Base-by-base conservation (phyloP, 768 basidiomycete genomes). In the Lentinula boryana region DNA sequence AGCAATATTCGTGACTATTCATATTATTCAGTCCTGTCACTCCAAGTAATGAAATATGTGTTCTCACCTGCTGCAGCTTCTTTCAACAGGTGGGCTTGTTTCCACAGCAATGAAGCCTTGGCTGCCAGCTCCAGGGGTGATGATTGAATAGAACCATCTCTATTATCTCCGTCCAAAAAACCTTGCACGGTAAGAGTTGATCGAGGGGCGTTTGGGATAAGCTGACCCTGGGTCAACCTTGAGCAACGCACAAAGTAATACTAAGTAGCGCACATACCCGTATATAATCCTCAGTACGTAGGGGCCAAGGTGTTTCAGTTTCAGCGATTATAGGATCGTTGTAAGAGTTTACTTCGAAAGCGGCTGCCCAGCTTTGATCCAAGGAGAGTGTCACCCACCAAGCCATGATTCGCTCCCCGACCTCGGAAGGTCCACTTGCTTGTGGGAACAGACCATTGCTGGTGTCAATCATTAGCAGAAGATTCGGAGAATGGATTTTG, bases 281-380 rank as follows among this genome's bases (percentile, higher is more conserved):
- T 63, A 71, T 70, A 48, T 75, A 76, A 35, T 73, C 72, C 12
- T 71, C 71, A 56, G 70, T 68, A 41, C 73, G 74, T 13, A 76
- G 64, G 1, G 77, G 77, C 74, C 76, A 76, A 1, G 76, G 76
- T 1, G 75, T 75, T 64, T 75, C 72, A 10, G 66, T 41, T 8
- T 59, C 61, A 57, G 52, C 64, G 54, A 55, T 60, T 51, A 62
- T 46, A 10, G 27, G 15, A 32, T 56, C 55, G 27, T 56, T 56
- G 38, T 56, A 56, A 33, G 60, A 50, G 33, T 50, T 58, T 31
- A 50, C 18, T 23, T 58, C 57, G n/a, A 46, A 27, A 36, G 57
- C 57, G 72, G 80, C 76, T 1, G 80, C 74, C 79, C 80, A 82
- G 9, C 65, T 63, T 51, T 71, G 74, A 55, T 78, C 75, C 18